phyloP scores from a whole-genome alignment of 129 eudicot genomes.

The Flaveria ramosissima region DNA sequence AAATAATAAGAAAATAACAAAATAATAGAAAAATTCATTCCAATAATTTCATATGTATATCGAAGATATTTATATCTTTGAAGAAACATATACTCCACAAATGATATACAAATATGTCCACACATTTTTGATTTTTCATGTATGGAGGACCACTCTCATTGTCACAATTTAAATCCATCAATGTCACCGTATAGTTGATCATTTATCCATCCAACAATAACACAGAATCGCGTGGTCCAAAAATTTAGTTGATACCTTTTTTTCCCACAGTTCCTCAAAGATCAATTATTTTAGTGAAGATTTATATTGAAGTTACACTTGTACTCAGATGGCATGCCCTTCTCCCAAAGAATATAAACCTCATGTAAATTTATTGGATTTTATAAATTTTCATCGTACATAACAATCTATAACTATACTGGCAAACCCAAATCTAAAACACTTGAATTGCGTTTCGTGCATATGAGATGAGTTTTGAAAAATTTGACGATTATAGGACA shows the following conservation, averaged over 20 bases:
- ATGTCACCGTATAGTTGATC: conserved; percentile 5
- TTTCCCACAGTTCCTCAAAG: background rate
- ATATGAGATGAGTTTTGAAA: too few relatives aligned
- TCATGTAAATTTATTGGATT: background rate
- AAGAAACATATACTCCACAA: background rate
- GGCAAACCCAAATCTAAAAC: too few relatives aligned
- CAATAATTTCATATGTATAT: background rate
- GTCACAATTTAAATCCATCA: conserved; percentile 23
- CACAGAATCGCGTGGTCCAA: background rate
- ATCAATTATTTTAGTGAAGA: background rate
- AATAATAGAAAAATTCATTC: background rate
- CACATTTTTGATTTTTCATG: conserved; percentile 15
- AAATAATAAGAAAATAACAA: too few relatives aligned
- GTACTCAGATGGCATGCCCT: background rate
- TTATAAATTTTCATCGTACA: too few relatives aligned
- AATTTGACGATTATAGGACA: too few relatives aligned
- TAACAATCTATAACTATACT: too few relatives aligned
- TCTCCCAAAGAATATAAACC: background rate
- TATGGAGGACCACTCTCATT: conserved; percentile 31
- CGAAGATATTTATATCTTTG: background rate
- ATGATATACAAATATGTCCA: conserved; percentile 5
- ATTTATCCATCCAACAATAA: conserved; percentile 16
- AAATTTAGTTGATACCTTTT: background rate
- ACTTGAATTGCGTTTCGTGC: too few relatives aligned
- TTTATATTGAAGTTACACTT: background rate